A percentile compares a stretch with the other conserved stretches of the same genome.
Evolutionary conservation across 202 grass and related monocot genomes (phyloP).

Genomic region (Hordeum pubiflorum): DNA sequence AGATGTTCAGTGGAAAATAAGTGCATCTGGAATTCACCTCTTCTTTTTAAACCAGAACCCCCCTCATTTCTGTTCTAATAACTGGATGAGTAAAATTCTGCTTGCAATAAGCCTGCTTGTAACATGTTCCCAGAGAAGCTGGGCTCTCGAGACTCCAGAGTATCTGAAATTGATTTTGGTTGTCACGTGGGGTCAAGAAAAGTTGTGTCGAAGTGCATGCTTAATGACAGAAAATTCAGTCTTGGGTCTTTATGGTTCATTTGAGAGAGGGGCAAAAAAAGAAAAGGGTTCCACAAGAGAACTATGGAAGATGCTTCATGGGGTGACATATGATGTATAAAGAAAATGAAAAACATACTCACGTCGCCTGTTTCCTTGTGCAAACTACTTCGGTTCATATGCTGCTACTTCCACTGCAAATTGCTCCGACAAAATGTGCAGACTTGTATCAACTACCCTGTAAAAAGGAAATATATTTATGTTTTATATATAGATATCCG

Average conservation of each 20-base stretch:
- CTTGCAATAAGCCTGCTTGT: background rate
- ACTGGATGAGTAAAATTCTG: background rate
- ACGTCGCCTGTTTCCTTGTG: background rate
- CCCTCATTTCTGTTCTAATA: background rate
- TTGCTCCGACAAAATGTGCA: background rate
- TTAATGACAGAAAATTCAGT: background rate
- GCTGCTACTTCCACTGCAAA: background rate
- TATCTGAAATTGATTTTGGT: background rate
- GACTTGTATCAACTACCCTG: conserved; percentile 19
- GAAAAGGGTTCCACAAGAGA: background rate
- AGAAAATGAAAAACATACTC: conserved; percentile 12
- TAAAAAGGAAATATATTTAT: background rate
- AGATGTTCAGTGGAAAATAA: background rate
- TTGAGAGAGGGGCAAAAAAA: background rate
- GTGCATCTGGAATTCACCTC: background rate
- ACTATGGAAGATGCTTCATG: background rate
- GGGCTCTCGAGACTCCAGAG: background rate
- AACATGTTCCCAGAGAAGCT: conserved; percentile 10
- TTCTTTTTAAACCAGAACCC: background rate
- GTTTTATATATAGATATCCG: background rate
- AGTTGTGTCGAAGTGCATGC: background rate
- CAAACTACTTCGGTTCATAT: background rate
- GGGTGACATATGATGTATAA: background rate
- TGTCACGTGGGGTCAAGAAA: background rate
- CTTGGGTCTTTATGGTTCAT: background rate